Conservation (phyloP, 1,139 yeast species). For the Suhomyces bokatorum region DNA sequence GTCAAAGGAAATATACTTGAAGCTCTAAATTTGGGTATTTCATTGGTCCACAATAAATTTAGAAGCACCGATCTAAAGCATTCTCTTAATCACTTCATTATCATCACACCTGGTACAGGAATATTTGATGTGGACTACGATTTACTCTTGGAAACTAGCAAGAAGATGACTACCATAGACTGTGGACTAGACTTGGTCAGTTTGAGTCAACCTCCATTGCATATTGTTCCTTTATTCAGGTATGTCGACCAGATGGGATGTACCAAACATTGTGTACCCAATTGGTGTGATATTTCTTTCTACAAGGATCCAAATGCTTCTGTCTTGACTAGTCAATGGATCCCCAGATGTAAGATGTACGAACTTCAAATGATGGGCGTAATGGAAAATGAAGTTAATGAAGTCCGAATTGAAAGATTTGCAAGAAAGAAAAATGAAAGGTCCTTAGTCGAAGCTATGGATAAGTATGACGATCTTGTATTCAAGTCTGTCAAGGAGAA, state of each 20-base stretch:
- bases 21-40: conserved; percentile 81
- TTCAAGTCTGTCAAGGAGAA: conserved; percentile 37
- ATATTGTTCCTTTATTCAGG: conserved; percentile 85
- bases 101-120: conserved; percentile 92
- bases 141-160: conserved; percentile 71
- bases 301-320: conserved; percentile 61
- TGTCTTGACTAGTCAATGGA: conserved; percentile 60
- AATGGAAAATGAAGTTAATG: conserved; percentile 82
- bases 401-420: conserved; percentile 61
- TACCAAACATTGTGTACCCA: conserved; percentile 79
- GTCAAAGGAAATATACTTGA: conserved; percentile 88
- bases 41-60: conserved; percentile 77
- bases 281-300: conserved; percentile 91
- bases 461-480: conserved; percentile 55
- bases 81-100: conserved; percentile 80
- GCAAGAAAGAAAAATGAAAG: conserved; percentile 28
- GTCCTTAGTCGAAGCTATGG: conserved; percentile 54
- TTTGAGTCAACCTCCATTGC: conserved; percentile 86
- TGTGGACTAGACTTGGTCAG: conserved; percentile 87
- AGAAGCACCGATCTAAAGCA: conserved; percentile 84
- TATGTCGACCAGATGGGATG: conserved; percentile 50
- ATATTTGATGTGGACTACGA: conserved; percentile 88
- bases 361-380: conserved; percentile 98
- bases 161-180: conserved; percentile 73
- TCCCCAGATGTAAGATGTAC: conserved; percentile 89